Evolutionary conservation across 257 asterid genomes (phyloP).

Genomic region (Verbascum thapsus): DNA sequence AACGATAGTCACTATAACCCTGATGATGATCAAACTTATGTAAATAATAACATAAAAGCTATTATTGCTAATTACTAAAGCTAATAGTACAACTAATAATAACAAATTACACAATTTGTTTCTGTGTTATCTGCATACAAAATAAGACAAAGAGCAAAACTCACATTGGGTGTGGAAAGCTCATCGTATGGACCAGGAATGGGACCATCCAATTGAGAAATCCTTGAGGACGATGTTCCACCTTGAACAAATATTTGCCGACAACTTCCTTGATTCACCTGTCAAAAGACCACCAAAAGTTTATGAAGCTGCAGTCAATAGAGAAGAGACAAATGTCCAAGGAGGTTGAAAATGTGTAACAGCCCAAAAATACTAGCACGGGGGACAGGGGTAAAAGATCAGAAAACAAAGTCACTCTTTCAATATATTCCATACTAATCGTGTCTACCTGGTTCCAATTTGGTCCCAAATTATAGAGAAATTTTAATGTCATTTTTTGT

Average conservation of each 20-base stretch:
- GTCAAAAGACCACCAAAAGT: constrained; percentile 27
- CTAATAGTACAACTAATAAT: neutral
- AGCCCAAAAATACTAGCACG: constrained; percentile 21
- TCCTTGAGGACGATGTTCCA: constrained; percentile 39
- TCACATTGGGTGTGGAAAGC: constrained; percentile 89
- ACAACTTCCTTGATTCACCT: constrained; percentile 52
- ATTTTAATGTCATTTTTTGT: no score
- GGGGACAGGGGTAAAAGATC: constrained; percentile 22
- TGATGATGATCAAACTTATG: constrained; percentile 13
- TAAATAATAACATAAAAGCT: constrained; percentile 8
- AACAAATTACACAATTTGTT: neutral
- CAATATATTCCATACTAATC: neutral
- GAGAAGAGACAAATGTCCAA: neutral
- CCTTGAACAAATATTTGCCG: constrained; percentile 39
- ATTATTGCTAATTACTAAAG: constrained; percentile 15
- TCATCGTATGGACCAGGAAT: constrained; percentile 86
- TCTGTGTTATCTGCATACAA: neutral
- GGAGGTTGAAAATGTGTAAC: constrained; percentile 4
- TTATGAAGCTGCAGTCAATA: constrained; percentile 23
- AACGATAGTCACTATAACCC: neutral
- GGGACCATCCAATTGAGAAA: constrained; percentile 88
- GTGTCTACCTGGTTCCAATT: neutral
- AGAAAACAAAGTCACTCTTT: neutral
- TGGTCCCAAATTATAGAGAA: no score
- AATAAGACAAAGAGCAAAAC: constrained; percentile 30